Percentiles rank a stretch among this genome's conserved stretches.
Evolutionary conservation across 2,329 filamentous ascomycete species (phyloP).

Genomic region (Pseudocercospora cruenta): DNA sequence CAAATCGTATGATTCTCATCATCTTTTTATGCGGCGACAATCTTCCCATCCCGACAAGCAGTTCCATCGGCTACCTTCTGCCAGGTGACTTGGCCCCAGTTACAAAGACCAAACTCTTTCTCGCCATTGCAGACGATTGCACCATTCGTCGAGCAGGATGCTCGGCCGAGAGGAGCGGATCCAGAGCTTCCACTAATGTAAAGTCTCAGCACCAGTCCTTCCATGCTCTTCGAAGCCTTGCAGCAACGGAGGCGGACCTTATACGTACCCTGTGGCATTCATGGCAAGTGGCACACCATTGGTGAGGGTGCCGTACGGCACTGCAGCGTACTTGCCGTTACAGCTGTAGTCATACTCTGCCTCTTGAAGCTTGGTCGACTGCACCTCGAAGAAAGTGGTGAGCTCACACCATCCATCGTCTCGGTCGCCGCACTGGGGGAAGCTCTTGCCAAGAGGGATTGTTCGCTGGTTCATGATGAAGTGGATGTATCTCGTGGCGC

Average conservation of each 20-base stretch:
- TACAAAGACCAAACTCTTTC: slow-evolving; percentile 49
- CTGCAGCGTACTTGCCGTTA: slow-evolving; percentile 59
- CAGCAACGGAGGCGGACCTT: not conserved
- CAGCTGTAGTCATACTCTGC: slow-evolving; percentile 70
- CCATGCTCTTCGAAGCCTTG: not conserved
- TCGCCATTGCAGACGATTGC: slow-evolving; percentile 45
- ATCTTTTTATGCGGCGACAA: slow-evolving; percentile 30
- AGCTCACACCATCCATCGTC: slow-evolving; percentile 80
- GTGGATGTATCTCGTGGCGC: slow-evolving; percentile 70
- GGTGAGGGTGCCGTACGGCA: slow-evolving; percentile 54
- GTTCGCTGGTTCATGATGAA: slow-evolving; percentile 72
- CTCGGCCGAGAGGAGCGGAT: slow-evolving; percentile 17
- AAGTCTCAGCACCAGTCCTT: not conserved
- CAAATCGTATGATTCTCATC: not conserved
- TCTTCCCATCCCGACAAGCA: slow-evolving; percentile 46
- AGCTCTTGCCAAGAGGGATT: slow-evolving; percentile 68
- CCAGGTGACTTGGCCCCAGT: slow-evolving; percentile 46
- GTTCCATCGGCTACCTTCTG: slow-evolving; percentile 50
- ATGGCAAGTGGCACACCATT: slow-evolving; percentile 52
- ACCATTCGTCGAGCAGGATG: slow-evolving; percentile 42
- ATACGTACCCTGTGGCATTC: not conserved
- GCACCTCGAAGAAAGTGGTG: slow-evolving; percentile 65
- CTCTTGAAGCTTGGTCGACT: slow-evolving; percentile 55
- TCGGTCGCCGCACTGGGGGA: slow-evolving; percentile 65
- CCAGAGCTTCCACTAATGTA: not conserved